phyloP scores from a whole-genome alignment of 306 rosid genomes.

The Lathyrus tuberosus region DNA sequence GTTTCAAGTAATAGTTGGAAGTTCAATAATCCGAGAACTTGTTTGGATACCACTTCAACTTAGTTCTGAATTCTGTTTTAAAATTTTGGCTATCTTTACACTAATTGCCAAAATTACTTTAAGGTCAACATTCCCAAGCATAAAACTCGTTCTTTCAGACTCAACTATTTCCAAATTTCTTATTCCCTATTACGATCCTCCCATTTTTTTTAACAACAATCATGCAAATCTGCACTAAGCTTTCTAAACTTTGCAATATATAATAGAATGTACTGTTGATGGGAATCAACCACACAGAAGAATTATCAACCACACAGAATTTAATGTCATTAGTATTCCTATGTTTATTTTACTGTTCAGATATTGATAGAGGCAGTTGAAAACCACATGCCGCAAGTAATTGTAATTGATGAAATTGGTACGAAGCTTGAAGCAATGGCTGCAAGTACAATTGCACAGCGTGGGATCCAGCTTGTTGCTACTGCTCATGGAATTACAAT shows the following conservation, averaged over 20 bases:
- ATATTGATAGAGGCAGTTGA: constrained; percentile 97
- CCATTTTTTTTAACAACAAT: constrained; percentile 3
- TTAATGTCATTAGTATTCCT: constrained; percentile 25
- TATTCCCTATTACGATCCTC: constrained; percentile 10
- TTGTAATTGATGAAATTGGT: constrained; percentile 94
- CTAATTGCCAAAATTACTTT: neutral
- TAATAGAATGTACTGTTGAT: neutral
- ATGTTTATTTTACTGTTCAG: constrained; percentile 48
- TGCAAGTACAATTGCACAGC: constrained; percentile 96
- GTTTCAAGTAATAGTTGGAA: constrained; percentile 3
- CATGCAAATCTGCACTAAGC: neutral
- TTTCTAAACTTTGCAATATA: constrained; percentile 1
- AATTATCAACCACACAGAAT: constrained; percentile 1
- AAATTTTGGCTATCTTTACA: neutral
- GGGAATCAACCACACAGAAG: constrained; percentile 10
- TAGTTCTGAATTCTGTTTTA: constrained; percentile 12
- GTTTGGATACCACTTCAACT: constrained; percentile 3
- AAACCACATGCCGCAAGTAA: constrained; percentile 99
- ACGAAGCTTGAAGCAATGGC: constrained; percentile 99
- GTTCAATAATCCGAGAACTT: neutral
- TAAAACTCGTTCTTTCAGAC: constrained; percentile 19
- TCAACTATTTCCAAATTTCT: constrained; percentile 21
- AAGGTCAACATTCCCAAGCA: neutral
- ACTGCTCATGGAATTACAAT: constrained; percentile 98
- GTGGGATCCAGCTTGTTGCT: constrained; percentile 97